phyloP scores from a whole-genome alignment of 2,329 filamentous ascomycete species.

The Diaporthe sp. region DNA sequence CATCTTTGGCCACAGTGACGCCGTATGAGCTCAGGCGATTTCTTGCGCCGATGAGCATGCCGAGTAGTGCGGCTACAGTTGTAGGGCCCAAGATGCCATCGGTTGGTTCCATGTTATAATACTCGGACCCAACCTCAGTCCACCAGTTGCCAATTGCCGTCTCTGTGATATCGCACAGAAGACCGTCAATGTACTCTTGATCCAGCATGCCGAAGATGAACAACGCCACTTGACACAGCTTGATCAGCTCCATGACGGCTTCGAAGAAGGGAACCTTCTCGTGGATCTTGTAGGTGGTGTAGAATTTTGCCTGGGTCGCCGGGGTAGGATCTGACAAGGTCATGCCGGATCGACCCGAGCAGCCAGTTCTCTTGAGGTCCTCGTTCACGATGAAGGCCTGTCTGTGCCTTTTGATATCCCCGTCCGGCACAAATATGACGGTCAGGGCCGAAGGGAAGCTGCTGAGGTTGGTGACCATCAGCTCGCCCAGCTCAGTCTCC shows the following conservation, averaged over 20 bases:
- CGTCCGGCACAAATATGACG: conserved; percentile 90
- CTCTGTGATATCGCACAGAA: conserved; percentile 94
- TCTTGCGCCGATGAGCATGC: conserved; percentile 88
- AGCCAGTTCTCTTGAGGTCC: conserved; percentile 90
- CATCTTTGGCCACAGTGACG: conserved; percentile 88
- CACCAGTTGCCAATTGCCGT: conserved; percentile 94
- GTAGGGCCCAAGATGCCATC: conserved; percentile 94
- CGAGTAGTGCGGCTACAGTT: conserved; percentile 88
- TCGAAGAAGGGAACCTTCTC: conserved; percentile 83
- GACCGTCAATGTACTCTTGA: conserved; percentile 89
- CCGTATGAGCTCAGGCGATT: conserved; percentile 89
- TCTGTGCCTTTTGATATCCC: conserved; percentile 83
- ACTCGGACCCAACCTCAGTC: conserved; percentile 91
- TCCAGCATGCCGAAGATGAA: conserved; percentile 89
- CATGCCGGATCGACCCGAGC: conserved; percentile 89
- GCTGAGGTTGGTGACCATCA: conserved; percentile 95
- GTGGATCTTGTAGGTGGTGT: conserved; percentile 88
- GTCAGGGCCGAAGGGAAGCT: conserved; percentile 92
- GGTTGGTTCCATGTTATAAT: conserved; percentile 91
- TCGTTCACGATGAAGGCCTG: conserved; percentile 94
- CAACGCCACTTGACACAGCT: conserved; percentile 89
- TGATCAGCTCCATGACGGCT: conserved; percentile 89
- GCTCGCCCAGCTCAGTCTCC: conserved; percentile 82
- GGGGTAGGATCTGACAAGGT: conserved; percentile 82
- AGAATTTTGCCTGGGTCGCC: conserved; percentile 90